Percentiles rank a stretch among this genome's conserved stretches.
phyloP scores from a whole-genome alignment of 306 rosid species.

The Parietaria judaica region DNA sequence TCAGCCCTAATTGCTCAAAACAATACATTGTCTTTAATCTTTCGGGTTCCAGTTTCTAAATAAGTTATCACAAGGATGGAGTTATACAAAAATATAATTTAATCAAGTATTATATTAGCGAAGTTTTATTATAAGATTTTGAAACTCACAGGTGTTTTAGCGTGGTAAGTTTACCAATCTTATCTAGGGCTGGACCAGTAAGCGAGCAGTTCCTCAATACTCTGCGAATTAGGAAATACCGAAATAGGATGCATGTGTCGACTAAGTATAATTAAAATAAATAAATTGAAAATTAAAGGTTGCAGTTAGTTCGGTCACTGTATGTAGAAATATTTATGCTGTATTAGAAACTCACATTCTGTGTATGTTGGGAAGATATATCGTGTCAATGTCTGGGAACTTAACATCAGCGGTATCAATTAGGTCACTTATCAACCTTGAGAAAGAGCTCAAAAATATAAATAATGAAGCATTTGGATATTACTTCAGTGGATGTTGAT shows the following conservation, averaged over 20 bases:
- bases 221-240: neutral
- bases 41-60: too few species aligned
- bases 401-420: neutral
- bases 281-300: too few species aligned
- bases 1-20: too few species aligned
- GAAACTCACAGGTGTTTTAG: slow-evolving; percentile 14
- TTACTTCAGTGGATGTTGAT: neutral
- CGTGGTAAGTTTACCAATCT: neutral
- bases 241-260: too few species aligned
- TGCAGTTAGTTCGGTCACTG: too few species aligned
- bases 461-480: neutral
- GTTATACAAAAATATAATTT: too few species aligned
- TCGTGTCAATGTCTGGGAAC: neutral
- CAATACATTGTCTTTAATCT: too few species aligned
- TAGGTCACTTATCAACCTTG: slow-evolving; percentile 8
- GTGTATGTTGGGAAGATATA: neutral
- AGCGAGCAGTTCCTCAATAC: slow-evolving; percentile 14
- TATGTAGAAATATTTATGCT: neutral
- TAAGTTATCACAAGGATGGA: too few species aligned
- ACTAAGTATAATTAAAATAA: too few species aligned
- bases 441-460: neutral
- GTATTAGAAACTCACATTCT: neutral
- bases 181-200: neutral
- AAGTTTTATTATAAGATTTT: too few species aligned
- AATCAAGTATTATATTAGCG: too few species aligned